Evolutionary conservation across 2,329 filamentous ascomycete species (phyloP), one percentile per base, ranked within the genome.

Genomic region (Cercospora sp.): DNA sequence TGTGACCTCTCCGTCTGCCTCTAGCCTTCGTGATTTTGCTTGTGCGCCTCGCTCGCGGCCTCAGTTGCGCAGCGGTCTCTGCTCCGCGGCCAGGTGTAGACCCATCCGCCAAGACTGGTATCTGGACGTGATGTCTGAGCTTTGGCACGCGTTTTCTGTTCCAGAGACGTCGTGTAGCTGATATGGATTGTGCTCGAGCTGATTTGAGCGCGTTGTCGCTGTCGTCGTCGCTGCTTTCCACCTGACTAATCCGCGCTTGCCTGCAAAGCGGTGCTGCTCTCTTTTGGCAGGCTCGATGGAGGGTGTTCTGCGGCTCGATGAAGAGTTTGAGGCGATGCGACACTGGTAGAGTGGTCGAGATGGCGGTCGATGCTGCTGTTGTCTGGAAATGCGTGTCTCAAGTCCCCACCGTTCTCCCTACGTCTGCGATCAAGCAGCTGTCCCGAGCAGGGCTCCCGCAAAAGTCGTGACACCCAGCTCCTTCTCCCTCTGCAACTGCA

Each of bases 171-270:
- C 60, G 36, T 53, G 26, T 62, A 61, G 31, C 30, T 33, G 55
- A 42, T 60, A 31, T 36, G 26, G 36, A 36, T 30, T 53, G 61
- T 28, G 20, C 59, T 58, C n/a, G 55, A 45, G 51, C 59, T 48
- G 48, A 60, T 55, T 48, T 59, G 63, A 48, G 63, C 61, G 64
- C 69, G 62, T 60, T 62, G 63, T 58, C 60, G 67, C 62, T 55
- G 70, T 67, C 30, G 65, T 69, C n/a, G 67, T 65, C 39, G 60
- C 36, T 51, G 57, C 33, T 39, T 53, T 39, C 39, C 20, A 51
- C 62, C 66, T 69, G 69, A 72, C 66, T 69, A 71, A 71, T 71
- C 67, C 61, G 65, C 65, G 62, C 42, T 20, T 39, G 33, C 23
- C 9, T 13, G 16, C 45, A 33, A 64, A 30, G 31, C 42, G 59